Percentiles rank a stretch among this genome's conserved stretches.
phyloP scores from a whole-genome alignment of 176 grass and related monocot genomes.

The Paspalum vaginatum region DNA sequence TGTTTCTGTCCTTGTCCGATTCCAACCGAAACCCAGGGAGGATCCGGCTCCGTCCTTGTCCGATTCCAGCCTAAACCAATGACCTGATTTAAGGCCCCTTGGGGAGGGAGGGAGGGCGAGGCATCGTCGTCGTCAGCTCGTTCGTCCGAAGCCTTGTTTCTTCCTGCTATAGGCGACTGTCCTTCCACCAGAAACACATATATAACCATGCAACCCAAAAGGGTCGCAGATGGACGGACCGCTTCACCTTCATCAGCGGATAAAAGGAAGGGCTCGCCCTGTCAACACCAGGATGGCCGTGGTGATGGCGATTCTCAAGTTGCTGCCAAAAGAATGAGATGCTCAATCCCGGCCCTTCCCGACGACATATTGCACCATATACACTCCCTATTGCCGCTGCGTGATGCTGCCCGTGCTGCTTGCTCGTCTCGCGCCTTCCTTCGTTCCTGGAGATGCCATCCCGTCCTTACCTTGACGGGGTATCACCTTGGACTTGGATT shows the following conservation, averaged over 20 bases:
- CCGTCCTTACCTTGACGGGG: neutral
- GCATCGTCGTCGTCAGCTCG: too few species aligned
- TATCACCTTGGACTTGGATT: neutral
- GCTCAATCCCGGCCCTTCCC: neutral
- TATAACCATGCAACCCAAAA: too few species aligned
- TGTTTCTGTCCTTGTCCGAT: too few species aligned
- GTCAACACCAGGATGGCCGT: neutral
- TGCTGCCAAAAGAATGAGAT: neutral
- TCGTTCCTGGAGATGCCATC: neutral
- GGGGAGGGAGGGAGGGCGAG: too few species aligned
- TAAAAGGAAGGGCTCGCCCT: neutral
- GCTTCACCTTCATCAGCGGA: neutral
- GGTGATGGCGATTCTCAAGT: neutral
- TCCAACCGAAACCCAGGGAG: too few species aligned
- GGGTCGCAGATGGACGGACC: neutral
- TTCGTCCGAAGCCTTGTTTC: too few species aligned
- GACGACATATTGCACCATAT: constrained; percentile 30
- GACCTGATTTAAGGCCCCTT: too few species aligned
- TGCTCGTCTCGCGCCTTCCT: constrained; percentile 5
- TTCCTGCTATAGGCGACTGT: too few species aligned
- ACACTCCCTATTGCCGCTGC: constrained; percentile 5
- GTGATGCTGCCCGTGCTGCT: constrained; percentile 36
- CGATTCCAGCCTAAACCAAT: too few species aligned
- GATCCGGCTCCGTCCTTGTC: too few species aligned
- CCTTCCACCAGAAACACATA: too few species aligned